Conservation (phyloP, 192 early-diverging fungal species). For the Coemansia sp. region DNA sequence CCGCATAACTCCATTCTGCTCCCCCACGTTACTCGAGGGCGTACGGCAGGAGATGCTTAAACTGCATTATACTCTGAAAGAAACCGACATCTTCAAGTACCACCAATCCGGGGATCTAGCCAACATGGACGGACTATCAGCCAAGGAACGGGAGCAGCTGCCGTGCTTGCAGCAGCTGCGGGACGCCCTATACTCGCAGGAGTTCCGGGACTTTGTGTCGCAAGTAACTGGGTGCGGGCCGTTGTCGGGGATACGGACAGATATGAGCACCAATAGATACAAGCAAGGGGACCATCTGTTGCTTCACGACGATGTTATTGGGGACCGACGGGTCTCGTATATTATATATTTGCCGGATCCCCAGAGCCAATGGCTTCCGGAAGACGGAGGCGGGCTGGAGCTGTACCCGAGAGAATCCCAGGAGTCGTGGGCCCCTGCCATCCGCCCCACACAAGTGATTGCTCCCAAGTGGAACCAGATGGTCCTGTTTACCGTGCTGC, state of each 20-base stretch:
- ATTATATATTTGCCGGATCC: conserved; percentile 77
- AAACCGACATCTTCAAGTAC: conserved; percentile 83
- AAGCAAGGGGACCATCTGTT: conserved; percentile 70
- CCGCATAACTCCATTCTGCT: conserved; percentile 60
- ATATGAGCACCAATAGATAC: conserved; percentile 76
- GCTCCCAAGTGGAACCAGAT: conserved; percentile 75
- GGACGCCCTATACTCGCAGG: conserved; percentile 71
- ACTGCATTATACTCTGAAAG: conserved; percentile 75
- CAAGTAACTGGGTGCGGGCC: conserved; percentile 67
- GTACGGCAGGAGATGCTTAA: conserved; percentile 66
- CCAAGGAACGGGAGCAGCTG: conserved; percentile 58
- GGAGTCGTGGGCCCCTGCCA: conserved; percentile 59
- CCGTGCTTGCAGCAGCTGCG: conserved; percentile 59
- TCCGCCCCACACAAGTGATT: conserved; percentile 58
- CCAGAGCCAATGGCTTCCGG: conserved; percentile 55
- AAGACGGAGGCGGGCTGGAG: conserved; percentile 72
- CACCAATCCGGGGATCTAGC: conserved; percentile 80
- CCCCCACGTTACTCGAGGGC: conserved; percentile 59
- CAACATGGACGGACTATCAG: conserved; percentile 72
- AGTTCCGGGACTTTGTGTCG: conserved; percentile 68
- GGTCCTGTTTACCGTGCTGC: conserved; percentile 73
- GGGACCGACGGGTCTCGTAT: conserved; percentile 69
- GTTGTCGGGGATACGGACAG: conserved; percentile 63
- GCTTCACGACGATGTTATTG: conserved; percentile 81
- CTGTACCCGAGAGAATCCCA: conserved; percentile 65